A percentile compares a stretch with the other conserved stretches of the same genome.
These are phyloP conservation scores for Tulasnella sp. DNA, from an alignment of 768 basidiomycete species.

Conservation along the genomic window DNA sequence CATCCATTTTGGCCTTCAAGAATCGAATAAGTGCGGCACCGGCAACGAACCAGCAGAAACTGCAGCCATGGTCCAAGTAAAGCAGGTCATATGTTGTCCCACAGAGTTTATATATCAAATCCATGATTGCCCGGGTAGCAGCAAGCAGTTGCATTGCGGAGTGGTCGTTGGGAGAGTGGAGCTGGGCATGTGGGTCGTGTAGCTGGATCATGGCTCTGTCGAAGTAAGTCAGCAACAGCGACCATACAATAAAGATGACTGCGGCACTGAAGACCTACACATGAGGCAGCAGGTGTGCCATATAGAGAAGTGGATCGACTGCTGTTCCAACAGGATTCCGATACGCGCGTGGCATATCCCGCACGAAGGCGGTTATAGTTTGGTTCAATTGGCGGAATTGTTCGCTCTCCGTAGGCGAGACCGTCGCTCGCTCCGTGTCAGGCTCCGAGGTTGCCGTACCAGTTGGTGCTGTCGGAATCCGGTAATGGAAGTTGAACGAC, in stretches of 20 bases:
- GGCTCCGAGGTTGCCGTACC: not conserved
- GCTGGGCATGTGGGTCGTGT: constrained; percentile 27
- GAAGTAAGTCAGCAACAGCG: not conserved
- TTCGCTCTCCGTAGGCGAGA: constrained; percentile 53
- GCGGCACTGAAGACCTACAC: not conserved
- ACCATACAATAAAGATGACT: not conserved
- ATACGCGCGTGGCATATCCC: constrained; percentile 55
- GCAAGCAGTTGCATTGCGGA: constrained; percentile 14
- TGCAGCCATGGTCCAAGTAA: constrained; percentile 14
- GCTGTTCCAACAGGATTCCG: constrained; percentile 47
- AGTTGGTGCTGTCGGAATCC: not conserved
- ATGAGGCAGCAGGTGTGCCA: constrained; percentile 17
- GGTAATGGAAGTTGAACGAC: constrained; percentile 23
- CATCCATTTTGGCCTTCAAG: constrained; percentile 10
- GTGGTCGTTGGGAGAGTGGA: constrained; percentile 13
- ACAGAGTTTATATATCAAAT: constrained; percentile 17
- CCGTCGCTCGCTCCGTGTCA: not conserved
- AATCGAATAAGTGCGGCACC: constrained; percentile 15
- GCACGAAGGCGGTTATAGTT: constrained; percentile 52
- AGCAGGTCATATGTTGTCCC: constrained; percentile 23
- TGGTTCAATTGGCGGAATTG: constrained; percentile 63
- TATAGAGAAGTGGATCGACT: constrained; percentile 12
- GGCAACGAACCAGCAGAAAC: constrained; percentile 17
- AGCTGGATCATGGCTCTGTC: constrained; percentile 24
- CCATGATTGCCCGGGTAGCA: constrained; percentile 18